Percentiles rank a stretch among this genome's conserved stretches.
These are phyloP conservation scores for Coniochaeta prunicola DNA, from an alignment of 2,329 filamentous ascomycete species.

Conservation along the genomic window DNA sequence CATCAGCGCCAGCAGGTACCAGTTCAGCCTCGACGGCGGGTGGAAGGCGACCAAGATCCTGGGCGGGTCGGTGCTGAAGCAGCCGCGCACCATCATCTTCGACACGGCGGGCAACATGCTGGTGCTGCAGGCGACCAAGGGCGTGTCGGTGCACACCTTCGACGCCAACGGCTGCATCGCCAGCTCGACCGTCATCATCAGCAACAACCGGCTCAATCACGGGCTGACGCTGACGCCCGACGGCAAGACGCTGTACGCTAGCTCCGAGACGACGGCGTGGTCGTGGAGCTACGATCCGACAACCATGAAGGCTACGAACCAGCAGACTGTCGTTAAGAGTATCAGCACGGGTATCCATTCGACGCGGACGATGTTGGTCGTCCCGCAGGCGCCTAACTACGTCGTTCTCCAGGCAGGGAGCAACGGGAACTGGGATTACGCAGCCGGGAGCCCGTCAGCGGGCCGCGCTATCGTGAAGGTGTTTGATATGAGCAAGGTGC, in stretches of 20 bases:
- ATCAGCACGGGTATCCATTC: slow-evolving; percentile 33
- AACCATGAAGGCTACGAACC: slow-evolving; percentile 35
- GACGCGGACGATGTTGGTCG: slow-evolving; percentile 28
- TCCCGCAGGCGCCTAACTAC: slow-evolving; percentile 26
- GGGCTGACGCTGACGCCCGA: slow-evolving; percentile 30
- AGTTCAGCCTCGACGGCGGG: slow-evolving; percentile 22
- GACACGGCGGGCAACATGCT: slow-evolving; percentile 29
- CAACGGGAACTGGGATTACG: slow-evolving; percentile 30
- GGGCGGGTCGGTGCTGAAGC: slow-evolving; percentile 20
- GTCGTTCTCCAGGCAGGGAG: slow-evolving; percentile 30
- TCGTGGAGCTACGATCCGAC: slow-evolving; percentile 50
- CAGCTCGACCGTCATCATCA: slow-evolving; percentile 27
- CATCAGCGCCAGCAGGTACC: slow-evolving; percentile 23
- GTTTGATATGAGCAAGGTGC: slow-evolving; percentile 29
- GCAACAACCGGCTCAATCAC: slow-evolving; percentile 29
- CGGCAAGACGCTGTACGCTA: slow-evolving; percentile 29
- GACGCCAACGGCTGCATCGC: slow-evolving; percentile 31
- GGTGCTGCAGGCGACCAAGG: slow-evolving; percentile 26
- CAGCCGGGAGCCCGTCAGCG: slow-evolving; percentile 21
- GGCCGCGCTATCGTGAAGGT: slow-evolving; percentile 34
- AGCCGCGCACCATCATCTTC: slow-evolving; percentile 27
- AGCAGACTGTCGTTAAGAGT: slow-evolving; percentile 29
- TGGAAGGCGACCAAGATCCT: slow-evolving; percentile 32
- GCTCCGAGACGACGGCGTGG: slow-evolving; percentile 35
- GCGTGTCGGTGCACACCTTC: slow-evolving; percentile 31